Conservation (phyloP, 495 filamentous ascomycete species). For the Aspergillus saccharolyticus region DNA sequence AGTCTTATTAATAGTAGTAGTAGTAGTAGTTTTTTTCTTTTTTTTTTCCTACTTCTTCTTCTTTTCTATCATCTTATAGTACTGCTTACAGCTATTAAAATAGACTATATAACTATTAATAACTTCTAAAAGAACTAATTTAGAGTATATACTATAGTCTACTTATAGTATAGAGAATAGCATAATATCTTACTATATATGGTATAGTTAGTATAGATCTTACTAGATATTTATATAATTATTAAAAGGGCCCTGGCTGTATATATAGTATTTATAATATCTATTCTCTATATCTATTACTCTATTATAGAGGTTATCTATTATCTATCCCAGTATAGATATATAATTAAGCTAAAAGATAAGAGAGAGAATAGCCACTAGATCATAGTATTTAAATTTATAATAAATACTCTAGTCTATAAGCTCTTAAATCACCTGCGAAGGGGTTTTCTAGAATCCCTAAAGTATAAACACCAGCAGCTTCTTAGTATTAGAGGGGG, state of each 20-base stretch:
- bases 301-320: too few relatives aligned
- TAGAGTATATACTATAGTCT: not conserved
- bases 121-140: not conserved
- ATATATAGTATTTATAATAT: too few relatives aligned
- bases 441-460: not conserved
- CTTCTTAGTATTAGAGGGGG: not conserved
- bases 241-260: too few relatives aligned
- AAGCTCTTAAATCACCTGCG: too few relatives aligned
- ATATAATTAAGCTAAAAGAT: too few relatives aligned
- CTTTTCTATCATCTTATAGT: not conserved
- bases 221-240: not conserved
- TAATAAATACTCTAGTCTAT: too few relatives aligned
- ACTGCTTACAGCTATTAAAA: too few relatives aligned
- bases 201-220: not conserved
- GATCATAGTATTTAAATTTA: too few relatives aligned
- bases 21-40: not conserved
- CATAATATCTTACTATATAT: not conserved
- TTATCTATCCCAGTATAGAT: not conserved
- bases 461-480: not conserved
- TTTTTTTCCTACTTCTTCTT: not conserved
- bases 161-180: not conserved
- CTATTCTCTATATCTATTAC: too few relatives aligned
- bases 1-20: not conserved
- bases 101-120: not conserved
- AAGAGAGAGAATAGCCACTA: too few relatives aligned